Evolutionary conservation across 2,329 filamentous ascomycete genomes (phyloP), one percentile per base, ranked within the genome.

Genomic region (Colletotrichum sp.): DNA sequence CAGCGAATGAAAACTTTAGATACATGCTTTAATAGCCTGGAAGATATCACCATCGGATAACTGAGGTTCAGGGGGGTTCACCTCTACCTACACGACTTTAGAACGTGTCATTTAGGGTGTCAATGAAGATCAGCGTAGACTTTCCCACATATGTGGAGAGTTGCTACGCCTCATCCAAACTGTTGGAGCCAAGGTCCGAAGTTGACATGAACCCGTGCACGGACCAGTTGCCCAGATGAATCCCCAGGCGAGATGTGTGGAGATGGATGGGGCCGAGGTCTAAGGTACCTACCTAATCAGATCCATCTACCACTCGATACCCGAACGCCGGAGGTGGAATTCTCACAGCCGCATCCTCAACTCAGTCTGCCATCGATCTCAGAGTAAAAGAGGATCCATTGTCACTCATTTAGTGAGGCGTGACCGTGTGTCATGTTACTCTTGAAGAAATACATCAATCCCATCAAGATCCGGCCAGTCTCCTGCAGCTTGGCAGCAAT

Each of bases 11-110:
- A 65, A 78, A 77, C 47, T 89, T 87, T 77, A 81, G 86, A 76
- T 88, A 87, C 75, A 89, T 89, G 82, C 74, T 89, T 72, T 89
- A 76, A 79, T 51, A 51, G 54, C 54, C 54, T 57, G 54, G 43
- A 51, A 51, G n/a, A 51, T n/a, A 21, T 21, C 21, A 12, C 9
- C 11, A 5, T 51, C 43, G 43, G n/a, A 51, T 11, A 51, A 51
- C 12, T 51, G n/a, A 21, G 11, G 5, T 13, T 13, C 43, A 51
- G n/a, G 43, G 43, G 43, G n/a, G n/a, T 21, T 51, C 21, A 13
- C 21, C 43, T 21, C 43, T 51, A 3, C 43, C 43, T n/a, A 51
- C 43, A 51, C 21, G 43, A 21, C 18, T n/a, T 51, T 24, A 21
- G n/a, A 51, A 13, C n/a, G n/a, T 15, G 24, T 57, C 18, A 33